Evolutionary conservation across 306 rosid species (phyloP).

Genomic region (Trichosanthes truncata): DNA sequence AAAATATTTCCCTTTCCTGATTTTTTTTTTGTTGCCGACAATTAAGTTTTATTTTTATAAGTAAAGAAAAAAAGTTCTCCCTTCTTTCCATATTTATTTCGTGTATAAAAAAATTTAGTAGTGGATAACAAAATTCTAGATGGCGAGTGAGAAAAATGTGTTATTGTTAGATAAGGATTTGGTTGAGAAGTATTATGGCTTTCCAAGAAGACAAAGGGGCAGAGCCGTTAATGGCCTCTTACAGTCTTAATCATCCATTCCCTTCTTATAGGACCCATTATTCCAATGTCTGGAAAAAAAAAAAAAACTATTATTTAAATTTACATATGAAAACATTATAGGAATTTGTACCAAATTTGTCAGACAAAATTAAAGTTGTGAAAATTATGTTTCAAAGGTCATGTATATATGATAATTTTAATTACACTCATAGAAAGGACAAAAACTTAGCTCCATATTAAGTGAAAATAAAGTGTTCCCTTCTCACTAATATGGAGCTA

Average conservation of each 20-base stretch:
- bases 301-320: neutral
- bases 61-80: too few relatives aligned
- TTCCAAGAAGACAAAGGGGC: slow-evolving; percentile 6
- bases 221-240: neutral
- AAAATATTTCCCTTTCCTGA: too few relatives aligned
- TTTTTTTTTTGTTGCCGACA: too few relatives aligned
- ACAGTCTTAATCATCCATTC: neutral
- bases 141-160: neutral
- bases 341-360: neutral
- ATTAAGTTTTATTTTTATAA: too few relatives aligned
- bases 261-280: neutral
- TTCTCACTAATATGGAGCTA: too few relatives aligned
- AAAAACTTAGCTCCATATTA: neutral
- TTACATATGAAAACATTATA: neutral
- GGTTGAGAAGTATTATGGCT: neutral
- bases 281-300: neutral
- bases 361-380: neutral
- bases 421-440: neutral
- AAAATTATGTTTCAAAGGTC: neutral
- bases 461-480: too few relatives aligned
- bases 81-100: too few relatives aligned
- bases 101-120: too few relatives aligned
- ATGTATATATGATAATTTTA: neutral
- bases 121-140: neutral
- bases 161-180: neutral